Base-by-base conservation (phyloP, 2,329 filamentous ascomycete species). In the Fusarium haematococcum region DNA sequence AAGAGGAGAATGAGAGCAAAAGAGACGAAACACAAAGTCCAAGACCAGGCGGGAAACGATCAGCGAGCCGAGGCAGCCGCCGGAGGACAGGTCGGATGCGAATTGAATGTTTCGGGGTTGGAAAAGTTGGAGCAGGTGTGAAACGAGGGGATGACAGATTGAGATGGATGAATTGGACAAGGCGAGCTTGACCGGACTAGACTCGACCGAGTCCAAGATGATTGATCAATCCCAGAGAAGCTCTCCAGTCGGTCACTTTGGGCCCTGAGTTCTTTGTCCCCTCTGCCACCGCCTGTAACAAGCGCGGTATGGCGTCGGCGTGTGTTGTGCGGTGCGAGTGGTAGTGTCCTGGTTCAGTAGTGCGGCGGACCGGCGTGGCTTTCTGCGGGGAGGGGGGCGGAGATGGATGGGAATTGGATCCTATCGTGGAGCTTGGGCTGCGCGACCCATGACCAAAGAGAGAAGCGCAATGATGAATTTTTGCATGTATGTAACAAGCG, bases 41-140 rank as follows among this genome's bases (percentile, higher is more conserved):
- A 54, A 50, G 61, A 52, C 35, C 23, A 65, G 62, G 54, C 33
- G 62, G 66, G 60, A 59, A 68, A 32, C 50, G 62, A 75, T 75
- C 72, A 57, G 63, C 72, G 35, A 73, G 57, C 72, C 73, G 69
- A 71, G 70, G 65, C 56, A 75, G 59, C 54, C 62, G 61, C 69
- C 63, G 23, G 58, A 67, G 70, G 50, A 67, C 18, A n/a, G 57
- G 32, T 33, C 25, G 57, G 25, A 45, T 23, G 20, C 30, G 41
- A 35, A 62, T 62, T 62, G 41, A 62, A 50, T 25, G 41, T 48
- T 50, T 48, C 41, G 61, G 48, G 60, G 41, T 63, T 52, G 60
- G 45, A 39, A 20, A 25, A 30, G 45, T 54, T 54, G 61, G 48
- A 43, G 13, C 16, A 32, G 41, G 13, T 45, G 59, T 45, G 59